Percentiles rank a stretch among this genome's conserved stretches.
These are phyloP conservation scores for Aquanectria penicillioides DNA, from an alignment of 2,329 filamentous ascomycete species.

Conservation along the genomic window DNA sequence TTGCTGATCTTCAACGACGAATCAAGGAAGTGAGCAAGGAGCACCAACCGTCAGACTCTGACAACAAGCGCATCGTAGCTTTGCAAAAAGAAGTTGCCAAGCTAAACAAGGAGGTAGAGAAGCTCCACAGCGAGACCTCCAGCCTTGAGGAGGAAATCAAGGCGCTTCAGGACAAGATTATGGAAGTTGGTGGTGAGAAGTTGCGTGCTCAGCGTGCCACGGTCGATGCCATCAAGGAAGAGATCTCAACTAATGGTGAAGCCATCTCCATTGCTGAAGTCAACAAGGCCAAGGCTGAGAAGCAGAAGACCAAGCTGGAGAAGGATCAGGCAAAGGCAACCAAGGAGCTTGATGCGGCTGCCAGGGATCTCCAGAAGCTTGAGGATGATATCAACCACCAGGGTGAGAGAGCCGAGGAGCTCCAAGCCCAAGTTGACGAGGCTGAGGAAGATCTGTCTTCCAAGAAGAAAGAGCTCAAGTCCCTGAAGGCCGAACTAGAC, in stretches of 20 bases:
- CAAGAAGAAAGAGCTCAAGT: slow-evolving; percentile 83
- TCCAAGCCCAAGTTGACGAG: slow-evolving; percentile 79
- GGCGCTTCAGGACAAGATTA: slow-evolving; percentile 92
- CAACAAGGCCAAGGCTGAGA: slow-evolving; percentile 90
- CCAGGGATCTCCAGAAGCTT: slow-evolving; percentile 78
- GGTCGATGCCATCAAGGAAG: slow-evolving; percentile 88
- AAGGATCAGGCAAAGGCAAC: slow-evolving; percentile 83
- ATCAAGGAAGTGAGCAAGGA: slow-evolving; percentile 86
- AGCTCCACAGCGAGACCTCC: slow-evolving; percentile 84
- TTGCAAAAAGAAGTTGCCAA: slow-evolving; percentile 82
- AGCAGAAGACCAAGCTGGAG: slow-evolving; percentile 86
- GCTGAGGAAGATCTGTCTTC: slow-evolving; percentile 80
- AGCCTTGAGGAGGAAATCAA: slow-evolving; percentile 95
- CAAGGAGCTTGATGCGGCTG: slow-evolving; percentile 79
- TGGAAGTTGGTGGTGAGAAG: slow-evolving; percentile 96
- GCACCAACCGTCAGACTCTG: slow-evolving; percentile 81
- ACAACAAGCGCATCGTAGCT: slow-evolving; percentile 76
- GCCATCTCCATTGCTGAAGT: slow-evolving; percentile 88
- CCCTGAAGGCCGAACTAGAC: slow-evolving; percentile 86
- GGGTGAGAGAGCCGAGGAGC: slow-evolving; percentile 76
- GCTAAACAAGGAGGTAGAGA: slow-evolving; percentile 81
- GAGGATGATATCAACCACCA: slow-evolving; percentile 84
- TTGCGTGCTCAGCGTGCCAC: slow-evolving; percentile 89
- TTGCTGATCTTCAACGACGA: slow-evolving; percentile 84
- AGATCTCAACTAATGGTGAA: slow-evolving; percentile 83